Conservation (phyloP, 2,329 filamentous ascomycete species). For the Alternaria sp. region DNA sequence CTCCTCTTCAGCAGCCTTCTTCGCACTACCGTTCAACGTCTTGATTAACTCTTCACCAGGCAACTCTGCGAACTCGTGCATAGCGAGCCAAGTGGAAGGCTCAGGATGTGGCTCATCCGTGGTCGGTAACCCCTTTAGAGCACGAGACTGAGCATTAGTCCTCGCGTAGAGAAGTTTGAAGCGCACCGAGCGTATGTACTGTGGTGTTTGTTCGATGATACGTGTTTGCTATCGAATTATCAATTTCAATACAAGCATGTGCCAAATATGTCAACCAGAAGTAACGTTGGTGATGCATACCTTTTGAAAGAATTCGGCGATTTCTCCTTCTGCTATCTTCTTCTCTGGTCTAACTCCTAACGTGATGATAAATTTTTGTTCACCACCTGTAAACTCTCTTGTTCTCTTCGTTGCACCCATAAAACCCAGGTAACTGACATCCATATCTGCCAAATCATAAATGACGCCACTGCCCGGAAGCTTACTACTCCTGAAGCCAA, state of each 20-base stretch:
- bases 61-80: conserved; percentile 37
- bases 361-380: conserved; percentile 25
- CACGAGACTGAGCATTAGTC: conserved; percentile 43
- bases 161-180: conserved; percentile 39
- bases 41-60: conserved; percentile 25
- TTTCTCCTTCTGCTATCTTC: conserved; percentile 19
- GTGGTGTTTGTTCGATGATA: conserved; percentile 18
- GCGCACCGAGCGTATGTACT: conserved; percentile 34
- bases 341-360: conserved; percentile 27
- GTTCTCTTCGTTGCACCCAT: conserved; percentile 21
- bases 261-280: too few species aligned
- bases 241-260: not conserved
- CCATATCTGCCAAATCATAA: conserved; percentile 45
- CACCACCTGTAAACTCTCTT: not conserved
- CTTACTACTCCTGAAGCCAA: conserved; percentile 46
- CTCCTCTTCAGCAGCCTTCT: not conserved
- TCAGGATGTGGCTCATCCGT: conserved; percentile 35
- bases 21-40: not conserved
- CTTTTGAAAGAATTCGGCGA: conserved; percentile 27
- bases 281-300: not conserved
- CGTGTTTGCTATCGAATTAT: conserved; percentile 23
- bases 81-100: conserved; percentile 36
- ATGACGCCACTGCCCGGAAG: conserved; percentile 36
- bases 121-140: conserved; percentile 38
- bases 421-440: conserved; percentile 36